Conservation (phyloP, 1,284 basidiomycete genomes). For the Cryptococcus jaspeensis region DNA sequence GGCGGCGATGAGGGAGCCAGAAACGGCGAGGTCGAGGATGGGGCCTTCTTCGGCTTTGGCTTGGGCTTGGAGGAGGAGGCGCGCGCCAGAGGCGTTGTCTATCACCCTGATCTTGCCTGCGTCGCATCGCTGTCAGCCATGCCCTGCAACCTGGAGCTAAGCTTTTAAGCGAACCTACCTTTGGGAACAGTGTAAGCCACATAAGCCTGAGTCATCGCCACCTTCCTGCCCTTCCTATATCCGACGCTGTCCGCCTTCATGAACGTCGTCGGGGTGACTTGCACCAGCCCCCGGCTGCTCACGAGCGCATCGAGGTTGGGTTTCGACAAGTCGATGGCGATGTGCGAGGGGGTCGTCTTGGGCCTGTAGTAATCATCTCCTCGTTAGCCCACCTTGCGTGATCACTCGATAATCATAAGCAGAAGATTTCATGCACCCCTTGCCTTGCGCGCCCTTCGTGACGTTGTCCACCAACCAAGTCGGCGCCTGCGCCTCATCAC, state of each 20-base stretch:
- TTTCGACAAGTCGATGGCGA: slow-evolving; percentile 34
- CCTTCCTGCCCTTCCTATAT: slow-evolving; percentile 29
- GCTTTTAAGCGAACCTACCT: slow-evolving; percentile 17
- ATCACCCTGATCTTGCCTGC: slow-evolving; percentile 40
- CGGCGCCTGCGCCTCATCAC: neutral
- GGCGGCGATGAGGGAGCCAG: slow-evolving; percentile 27
- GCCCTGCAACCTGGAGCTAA: neutral
- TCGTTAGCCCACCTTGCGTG: neutral
- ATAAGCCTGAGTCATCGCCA: slow-evolving; percentile 36
- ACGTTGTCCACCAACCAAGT: slow-evolving; percentile 22
- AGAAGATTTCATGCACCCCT: slow-evolving; percentile 17
- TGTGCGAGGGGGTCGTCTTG: slow-evolving; percentile 19
- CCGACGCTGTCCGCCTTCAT: slow-evolving; percentile 26
- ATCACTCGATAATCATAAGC: neutral
- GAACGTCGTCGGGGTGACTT: slow-evolving; percentile 33
- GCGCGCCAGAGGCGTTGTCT: slow-evolving; percentile 34
- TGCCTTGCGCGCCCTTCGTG: slow-evolving; percentile 17
- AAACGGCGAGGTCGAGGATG: slow-evolving; percentile 37
- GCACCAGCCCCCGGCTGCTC: slow-evolving; percentile 19
- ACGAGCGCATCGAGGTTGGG: slow-evolving; percentile 30
- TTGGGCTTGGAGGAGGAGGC: slow-evolving; percentile 30
- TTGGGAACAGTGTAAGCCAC: slow-evolving; percentile 38
- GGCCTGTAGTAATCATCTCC: slow-evolving; percentile 12
- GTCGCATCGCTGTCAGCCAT: neutral
- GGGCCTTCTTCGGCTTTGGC: slow-evolving; percentile 16